Conservation (phyloP, 441 rosid genomes). For the Populus trichocarpa region DNA sequence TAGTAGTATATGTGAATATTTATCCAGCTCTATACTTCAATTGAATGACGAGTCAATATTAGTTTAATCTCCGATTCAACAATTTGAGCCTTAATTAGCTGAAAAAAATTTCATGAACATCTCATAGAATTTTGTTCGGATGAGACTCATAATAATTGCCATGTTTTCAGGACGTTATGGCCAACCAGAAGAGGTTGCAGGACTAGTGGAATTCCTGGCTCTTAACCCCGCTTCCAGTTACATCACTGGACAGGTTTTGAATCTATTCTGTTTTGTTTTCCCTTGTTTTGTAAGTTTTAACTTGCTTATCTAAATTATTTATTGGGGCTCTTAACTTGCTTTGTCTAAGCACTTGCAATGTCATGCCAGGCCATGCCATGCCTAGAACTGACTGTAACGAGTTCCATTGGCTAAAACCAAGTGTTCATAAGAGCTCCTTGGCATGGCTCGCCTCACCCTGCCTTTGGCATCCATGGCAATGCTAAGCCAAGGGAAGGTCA, state of each 20-base stretch:
- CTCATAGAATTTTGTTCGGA: neutral
- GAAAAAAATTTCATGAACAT: neutral
- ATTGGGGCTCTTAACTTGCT: neutral
- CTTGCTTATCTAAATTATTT: neutral
- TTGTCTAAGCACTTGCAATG: too few relatives aligned
- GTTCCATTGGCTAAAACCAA: neutral
- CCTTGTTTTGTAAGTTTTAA: neutral
- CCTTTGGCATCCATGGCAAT: neutral
- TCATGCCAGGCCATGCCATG: neutral
- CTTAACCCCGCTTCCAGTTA: conserved; percentile 73
- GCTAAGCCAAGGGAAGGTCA: neutral
- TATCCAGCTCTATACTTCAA: neutral
- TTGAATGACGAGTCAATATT: neutral
- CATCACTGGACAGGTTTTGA: conserved; percentile 72
- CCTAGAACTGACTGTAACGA: neutral
- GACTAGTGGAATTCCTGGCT: conserved; percentile 87
- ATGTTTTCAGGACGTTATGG: conserved; percentile 73
- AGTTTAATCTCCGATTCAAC: neutral
- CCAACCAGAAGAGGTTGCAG: conserved; percentile 88
- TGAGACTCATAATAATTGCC: neutral
- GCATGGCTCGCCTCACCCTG: neutral
- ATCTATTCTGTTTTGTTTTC: conserved; percentile 8
- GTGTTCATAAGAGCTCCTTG: neutral
- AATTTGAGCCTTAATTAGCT: neutral
- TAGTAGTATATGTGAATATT: too few relatives aligned